Conservation (phyloP, 768 basidiomycete genomes). For the Naganishia friedmannii region DNA sequence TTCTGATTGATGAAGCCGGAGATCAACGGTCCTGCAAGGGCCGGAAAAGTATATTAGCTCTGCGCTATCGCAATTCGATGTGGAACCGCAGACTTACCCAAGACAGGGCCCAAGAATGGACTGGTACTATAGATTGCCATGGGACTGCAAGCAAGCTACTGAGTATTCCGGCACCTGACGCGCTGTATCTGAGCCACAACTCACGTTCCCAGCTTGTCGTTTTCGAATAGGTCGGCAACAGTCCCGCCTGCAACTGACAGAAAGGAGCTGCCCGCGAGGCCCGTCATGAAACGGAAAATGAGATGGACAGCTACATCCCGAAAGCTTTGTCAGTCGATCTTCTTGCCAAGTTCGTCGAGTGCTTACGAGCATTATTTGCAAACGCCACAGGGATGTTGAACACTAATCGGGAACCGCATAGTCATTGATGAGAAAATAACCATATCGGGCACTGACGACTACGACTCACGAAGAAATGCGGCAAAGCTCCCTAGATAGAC, state of each 20-base stretch:
- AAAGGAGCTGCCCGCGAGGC: constrained; percentile 62
- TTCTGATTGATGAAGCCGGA: constrained; percentile 67
- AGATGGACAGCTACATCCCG: constrained; percentile 59
- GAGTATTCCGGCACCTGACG: constrained; percentile 21
- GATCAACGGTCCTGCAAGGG: constrained; percentile 37
- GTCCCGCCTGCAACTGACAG: constrained; percentile 64
- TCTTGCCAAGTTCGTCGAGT: constrained; percentile 36
- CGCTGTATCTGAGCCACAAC: constrained; percentile 17
- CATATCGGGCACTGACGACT: not conserved
- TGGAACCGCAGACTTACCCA: constrained; percentile 38
- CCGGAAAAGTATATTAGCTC: not conserved
- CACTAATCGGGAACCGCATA: constrained; percentile 36
- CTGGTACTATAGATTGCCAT: constrained; percentile 61
- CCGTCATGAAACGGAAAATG: constrained; percentile 62
- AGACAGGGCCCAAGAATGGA: constrained; percentile 62
- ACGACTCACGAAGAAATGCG: constrained; percentile 56
- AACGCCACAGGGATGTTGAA: constrained; percentile 73
- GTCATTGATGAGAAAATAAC: not conserved
- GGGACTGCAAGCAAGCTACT: constrained; percentile 46
- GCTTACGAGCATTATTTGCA: constrained; percentile 62
- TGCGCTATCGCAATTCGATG: not conserved
- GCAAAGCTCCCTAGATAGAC: constrained; percentile 60
- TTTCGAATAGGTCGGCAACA: constrained; percentile 61
- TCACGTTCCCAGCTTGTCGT: constrained; percentile 58
- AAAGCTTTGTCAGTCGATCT: not conserved